Percentiles rank a stretch among this genome's conserved stretches.
Conservation (phyloP, 306 rosid species). For the Malus orientalis region DNA sequence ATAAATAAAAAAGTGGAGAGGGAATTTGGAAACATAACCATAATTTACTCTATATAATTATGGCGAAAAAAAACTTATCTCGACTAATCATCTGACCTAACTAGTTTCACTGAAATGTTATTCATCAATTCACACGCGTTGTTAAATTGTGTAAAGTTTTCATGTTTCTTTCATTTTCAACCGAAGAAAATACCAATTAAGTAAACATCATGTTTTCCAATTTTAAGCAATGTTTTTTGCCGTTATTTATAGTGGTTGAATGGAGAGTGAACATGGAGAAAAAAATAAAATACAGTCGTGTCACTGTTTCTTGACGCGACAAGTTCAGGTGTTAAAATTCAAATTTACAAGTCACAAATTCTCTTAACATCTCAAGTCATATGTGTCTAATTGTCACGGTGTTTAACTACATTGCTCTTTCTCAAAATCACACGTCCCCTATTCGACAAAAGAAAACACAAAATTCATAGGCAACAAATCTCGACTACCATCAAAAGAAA, state of each 20-base stretch:
- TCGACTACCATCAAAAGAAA: not conserved
- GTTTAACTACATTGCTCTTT: not conserved
- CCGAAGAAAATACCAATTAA: no score
- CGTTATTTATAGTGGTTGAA: not conserved
- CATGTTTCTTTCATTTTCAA: no score
- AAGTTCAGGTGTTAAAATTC: no score
- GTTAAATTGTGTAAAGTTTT: accelerated
- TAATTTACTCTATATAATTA: no score
- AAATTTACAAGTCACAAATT: not conserved
- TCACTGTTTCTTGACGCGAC: accelerated
- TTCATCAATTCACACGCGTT: not conserved
- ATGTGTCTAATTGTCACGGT: not conserved
- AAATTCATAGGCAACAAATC: not conserved
- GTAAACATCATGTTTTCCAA: not conserved
- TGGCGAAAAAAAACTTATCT: no score
- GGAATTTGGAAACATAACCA: no score
- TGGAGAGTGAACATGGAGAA: not conserved
- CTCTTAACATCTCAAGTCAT: not conserved
- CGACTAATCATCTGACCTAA: no score
- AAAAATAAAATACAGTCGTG: not conserved
- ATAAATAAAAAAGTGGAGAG: no score
- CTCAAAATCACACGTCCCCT: not conserved
- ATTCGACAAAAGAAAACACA: not conserved
- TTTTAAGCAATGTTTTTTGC: not conserved
- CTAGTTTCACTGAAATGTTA: no score